Evolutionary conservation across 768 basidiomycete genomes (phyloP), one percentile per base, ranked within the genome.

Genomic region (Leccinum boreale): DNA sequence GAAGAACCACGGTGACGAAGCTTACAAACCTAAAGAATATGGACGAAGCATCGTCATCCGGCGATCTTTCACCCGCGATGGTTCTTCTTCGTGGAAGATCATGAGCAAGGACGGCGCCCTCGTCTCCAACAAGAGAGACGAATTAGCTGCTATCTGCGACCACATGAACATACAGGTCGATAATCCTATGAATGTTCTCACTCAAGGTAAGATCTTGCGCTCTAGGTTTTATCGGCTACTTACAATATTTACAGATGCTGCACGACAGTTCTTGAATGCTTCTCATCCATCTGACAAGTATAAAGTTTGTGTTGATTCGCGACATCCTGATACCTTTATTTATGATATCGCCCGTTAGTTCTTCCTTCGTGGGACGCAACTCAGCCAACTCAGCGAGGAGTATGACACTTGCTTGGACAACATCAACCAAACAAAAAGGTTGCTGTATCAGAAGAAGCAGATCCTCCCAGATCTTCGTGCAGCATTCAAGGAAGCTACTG

Each of bases 151-250:
- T 2, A 98, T 99, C 51, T 89, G 89, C 65, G 92, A 96, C 68
- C 89, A 94, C 62, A 96, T 97, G 89, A 94, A 94, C 65, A 92
- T 99, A 55, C 94, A 96, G 69, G 92, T 97, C 58, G 94, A 97
- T 69, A 95, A 95, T 67, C 96, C 95, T 2, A 86, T 98, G 85
- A 98, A 92, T 60, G 88, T 99, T 24, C 79, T 96, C 46, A 94
- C 92, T 1, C 92, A 94, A 79, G 91, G 89, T 81, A 60, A 35
- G 24, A 66, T 58, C 9, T 26, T 7, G 23, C 23, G 14, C 17
- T 5, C 21, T 9, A 23, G 3, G 2, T 28, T n/a, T 50, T 33
- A 10, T 44, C 4, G 1, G 24, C 3, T 45, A 33, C 42, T 60
- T n/a, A 58, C 8, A 23, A 21, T 47, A 45, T 51, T 48, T 44